Evolutionary conservation across 306 rosid species (phyloP).

Genomic region (Elaeagnus macrophylla): DNA sequence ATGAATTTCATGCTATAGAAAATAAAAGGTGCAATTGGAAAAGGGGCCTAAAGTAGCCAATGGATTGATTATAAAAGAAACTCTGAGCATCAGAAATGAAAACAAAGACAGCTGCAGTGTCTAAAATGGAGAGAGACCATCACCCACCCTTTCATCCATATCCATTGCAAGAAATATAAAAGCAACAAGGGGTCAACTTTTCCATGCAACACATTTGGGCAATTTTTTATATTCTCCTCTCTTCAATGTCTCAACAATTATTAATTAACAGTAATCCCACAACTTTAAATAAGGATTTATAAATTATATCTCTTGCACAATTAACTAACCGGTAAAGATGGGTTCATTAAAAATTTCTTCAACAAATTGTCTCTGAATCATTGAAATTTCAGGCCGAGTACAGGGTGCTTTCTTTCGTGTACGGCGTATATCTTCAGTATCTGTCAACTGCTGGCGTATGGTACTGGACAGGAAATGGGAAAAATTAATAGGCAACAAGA

Average conservation of each 20-base stretch:
- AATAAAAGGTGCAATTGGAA: neutral
- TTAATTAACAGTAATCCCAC: neutral
- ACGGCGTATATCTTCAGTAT: conserved; percentile 91
- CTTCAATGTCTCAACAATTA: too few relatives aligned
- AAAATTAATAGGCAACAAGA: conserved; percentile 17
- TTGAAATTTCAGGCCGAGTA: conserved; percentile 63
- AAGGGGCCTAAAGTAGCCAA: too few relatives aligned
- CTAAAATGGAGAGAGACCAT: too few relatives aligned
- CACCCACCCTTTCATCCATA: too few relatives aligned
- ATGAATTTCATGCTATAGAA: neutral
- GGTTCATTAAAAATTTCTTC: conserved; percentile 70
- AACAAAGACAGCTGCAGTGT: too few relatives aligned
- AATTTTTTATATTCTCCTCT: too few relatives aligned
- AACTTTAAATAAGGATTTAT: neutral
- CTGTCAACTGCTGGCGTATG: conserved; percentile 82
- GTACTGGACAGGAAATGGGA: conserved; percentile 56
- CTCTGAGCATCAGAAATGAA: too few relatives aligned
- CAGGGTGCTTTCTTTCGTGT: conserved; percentile 92
- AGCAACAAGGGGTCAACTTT: too few relatives aligned
- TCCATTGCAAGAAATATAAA: too few relatives aligned
- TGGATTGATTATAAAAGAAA: too few relatives aligned
- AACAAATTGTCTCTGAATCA: conserved; percentile 75
- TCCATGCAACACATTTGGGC: too few relatives aligned
- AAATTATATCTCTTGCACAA: conserved; percentile 9
- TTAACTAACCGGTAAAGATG: conserved; percentile 52